These are phyloP conservation scores for Rosa rugosa DNA, from an alignment of 306 rosid genomes.

Conservation along the genomic window DNA sequence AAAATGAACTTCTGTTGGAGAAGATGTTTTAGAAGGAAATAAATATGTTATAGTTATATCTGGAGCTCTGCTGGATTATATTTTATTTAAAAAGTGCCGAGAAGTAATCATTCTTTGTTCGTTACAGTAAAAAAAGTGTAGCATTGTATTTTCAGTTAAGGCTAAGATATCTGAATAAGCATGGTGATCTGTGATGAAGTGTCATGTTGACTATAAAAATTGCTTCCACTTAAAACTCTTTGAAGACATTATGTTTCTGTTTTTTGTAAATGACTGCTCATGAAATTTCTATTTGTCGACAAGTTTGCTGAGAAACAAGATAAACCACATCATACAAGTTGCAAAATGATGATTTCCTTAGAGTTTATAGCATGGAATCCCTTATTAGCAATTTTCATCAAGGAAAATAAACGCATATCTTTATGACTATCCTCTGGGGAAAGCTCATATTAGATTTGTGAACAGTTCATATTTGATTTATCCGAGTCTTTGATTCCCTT, in stretches of 20 bases:
- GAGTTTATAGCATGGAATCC: background rate
- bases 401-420: background rate
- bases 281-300: background rate
- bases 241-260: background rate
- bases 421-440: background rate
- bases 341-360: background rate
- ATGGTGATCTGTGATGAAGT: background rate
- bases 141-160: background rate
- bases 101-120: background rate
- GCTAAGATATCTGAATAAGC: background rate
- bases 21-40: background rate
- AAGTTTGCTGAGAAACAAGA: slow-evolving; percentile 1
- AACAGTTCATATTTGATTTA: background rate
- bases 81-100: background rate
- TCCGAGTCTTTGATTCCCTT: background rate
- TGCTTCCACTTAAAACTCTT: background rate
- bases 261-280: background rate
- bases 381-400: background rate
- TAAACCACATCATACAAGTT: background rate
- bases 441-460: background rate
- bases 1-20: background rate
- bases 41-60: background rate
- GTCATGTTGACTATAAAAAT: background rate
- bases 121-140: background rate
- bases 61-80: background rate